Base-by-base conservation (phyloP, 352 stramenopile species). In the Pythium scleroteichum region DNA sequence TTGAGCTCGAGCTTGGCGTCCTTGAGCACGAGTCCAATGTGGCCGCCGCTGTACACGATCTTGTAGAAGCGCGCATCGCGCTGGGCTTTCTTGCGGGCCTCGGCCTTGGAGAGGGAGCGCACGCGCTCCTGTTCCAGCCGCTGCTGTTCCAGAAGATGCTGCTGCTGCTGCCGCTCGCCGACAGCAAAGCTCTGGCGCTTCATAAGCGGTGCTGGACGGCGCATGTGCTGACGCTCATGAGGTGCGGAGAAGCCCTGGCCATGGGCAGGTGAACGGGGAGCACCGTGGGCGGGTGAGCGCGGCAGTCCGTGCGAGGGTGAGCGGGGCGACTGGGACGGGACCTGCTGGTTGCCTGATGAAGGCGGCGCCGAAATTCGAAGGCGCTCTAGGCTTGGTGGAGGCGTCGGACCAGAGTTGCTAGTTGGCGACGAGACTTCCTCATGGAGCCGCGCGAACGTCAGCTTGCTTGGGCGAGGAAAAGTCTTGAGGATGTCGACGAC, bases 151-250 rank as follows among this genome's bases (percentile, higher is more conserved):
- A 45, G 19, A 17, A 35, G 33, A 12, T 59, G 52, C 26, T 56
- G 20, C n/a, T 40, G 46, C 14, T 48, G 41, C 53, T 79, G 69
- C 17, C 49, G 61, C 49, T 69, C 62, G 48, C 84, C 76, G 44
- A 88, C 74, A 4, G 71, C 71, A 50, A 88, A 87, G 62, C 79
- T 90, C 53, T 81, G 72, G n/a, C 80, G 76, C 64, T 76, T 76
- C 33, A 74, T 72, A 17, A 82, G 42, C n/a, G 67, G 62, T 8
- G 24, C 70, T 4, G 35, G 64, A 46, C 51, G 66, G 48, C 63
- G 63, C 27, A 52, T 56, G n/a, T 29, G 29, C 59, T 59, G 49
- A 10, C 38, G 50, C 19, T 7, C 26, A 20, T 47, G 39, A 2
- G 61, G 50, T 32, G 33, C 40, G 0, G 56, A 50, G 8, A 56